Base-by-base conservation (phyloP, 1,139 yeast genomes). In the Meyerozyma guilliermondii region DNA sequence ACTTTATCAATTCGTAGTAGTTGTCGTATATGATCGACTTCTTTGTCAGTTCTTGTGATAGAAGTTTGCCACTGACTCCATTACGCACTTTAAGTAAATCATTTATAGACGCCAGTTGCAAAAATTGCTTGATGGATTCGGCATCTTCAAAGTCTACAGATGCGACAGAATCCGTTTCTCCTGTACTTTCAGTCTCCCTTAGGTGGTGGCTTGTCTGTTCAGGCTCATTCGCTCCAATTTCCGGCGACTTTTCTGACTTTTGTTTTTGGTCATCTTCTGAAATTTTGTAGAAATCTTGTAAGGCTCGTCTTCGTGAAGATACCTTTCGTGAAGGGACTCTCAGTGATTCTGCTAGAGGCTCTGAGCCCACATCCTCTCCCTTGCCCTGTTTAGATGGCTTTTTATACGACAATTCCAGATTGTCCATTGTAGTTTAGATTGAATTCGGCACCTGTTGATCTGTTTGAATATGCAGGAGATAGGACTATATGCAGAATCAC, bases 21-120 rank as follows among this genome's bases (percentile, higher is more conserved):
- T 75, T 74, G 53, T 74, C 76, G 51, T 75, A 74, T 9, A 75
- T 72, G 39, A 75, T 73, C 34, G 74, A 71, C 44, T 72, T 72
- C 53, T 68, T 70, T 34, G 62, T 66, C 66, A 65, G 70, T 43
- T 66, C 73, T 40, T 66, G 72, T 8, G 71, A 59, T 43, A 65
- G 67, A 41, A 70, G 55, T 40, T 60, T 56, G 41, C 53, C 53
- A 23, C 63, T 60, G 13, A 69, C 60, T 13, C 58, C 46, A 46
- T 70, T 72, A 26, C 76, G 56, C 23, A 66, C 54, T 43, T 58
- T 59, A 20, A 72, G 53, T 16, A 72, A 68, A 13, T 71, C 71
- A 35, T 60, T 62, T 2, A 68, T 61, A 2, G 48, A 46, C 35
- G 52, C 44, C 9, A 46, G 46, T 30, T 49, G 47, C 20, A 57